A percentile compares a stretch with the other conserved stretches of the same genome.
These are phyloP conservation scores for Triangularia verruculosa DNA, from an alignment of 2,329 filamentous ascomycete genomes.

Conservation along the genomic window DNA sequence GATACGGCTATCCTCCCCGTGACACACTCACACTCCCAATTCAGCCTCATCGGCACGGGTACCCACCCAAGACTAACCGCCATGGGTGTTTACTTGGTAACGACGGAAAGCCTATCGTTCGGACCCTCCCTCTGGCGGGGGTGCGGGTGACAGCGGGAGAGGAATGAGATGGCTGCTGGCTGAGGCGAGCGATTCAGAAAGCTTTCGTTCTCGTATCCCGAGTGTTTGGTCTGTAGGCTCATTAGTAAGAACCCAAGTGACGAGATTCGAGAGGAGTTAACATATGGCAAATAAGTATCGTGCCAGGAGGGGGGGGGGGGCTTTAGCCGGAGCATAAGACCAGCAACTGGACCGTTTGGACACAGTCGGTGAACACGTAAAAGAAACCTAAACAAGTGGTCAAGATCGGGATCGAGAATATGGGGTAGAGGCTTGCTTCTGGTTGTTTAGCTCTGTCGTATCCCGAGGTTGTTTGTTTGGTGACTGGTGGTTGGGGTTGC, in stretches of 20 bases:
- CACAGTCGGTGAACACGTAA: not conserved
- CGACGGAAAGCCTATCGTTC: not conserved
- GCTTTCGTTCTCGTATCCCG: not conserved
- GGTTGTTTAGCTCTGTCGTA: not conserved
- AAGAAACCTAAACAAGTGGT: not conserved
- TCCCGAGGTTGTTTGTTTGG: not conserved
- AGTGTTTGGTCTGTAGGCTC: too few relatives aligned
- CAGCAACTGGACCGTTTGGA: too few relatives aligned
- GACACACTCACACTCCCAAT: not conserved
- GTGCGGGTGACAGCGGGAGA: not conserved
- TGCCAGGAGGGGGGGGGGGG: too few relatives aligned
- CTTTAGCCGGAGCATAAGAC: too few relatives aligned
- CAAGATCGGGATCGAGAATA: not conserved
- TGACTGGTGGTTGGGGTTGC: not conserved
- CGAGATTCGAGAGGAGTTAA: too few relatives aligned
- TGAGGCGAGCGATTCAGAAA: not conserved
- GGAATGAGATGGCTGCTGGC: not conserved
- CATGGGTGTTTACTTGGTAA: not conserved
- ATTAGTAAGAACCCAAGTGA: too few relatives aligned
- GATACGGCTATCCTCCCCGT: not conserved
- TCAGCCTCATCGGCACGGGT: not conserved
- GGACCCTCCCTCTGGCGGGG: not conserved
- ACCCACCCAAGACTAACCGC: not conserved
- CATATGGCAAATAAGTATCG: too few relatives aligned
- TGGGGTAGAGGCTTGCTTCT: not conserved